Evolutionary conservation across 106 monocot species (phyloP), one percentile per base, ranked within the genome.

Genomic region (Dendrobium officinale): DNA sequence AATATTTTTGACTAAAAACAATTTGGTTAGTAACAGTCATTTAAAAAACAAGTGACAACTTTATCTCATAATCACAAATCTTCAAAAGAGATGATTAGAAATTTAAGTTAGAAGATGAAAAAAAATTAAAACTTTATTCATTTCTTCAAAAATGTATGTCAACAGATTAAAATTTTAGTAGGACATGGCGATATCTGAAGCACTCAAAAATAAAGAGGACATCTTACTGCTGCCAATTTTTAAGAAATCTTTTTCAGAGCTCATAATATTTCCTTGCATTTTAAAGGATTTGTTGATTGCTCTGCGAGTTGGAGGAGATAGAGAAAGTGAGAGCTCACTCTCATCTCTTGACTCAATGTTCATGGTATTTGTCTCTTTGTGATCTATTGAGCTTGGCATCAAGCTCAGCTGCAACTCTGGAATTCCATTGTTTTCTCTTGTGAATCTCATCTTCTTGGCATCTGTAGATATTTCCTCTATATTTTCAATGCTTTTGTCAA

Each of bases 401-500:
- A 74, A 43, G 44, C 74, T 74, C n/a, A 74, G 74, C 43, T 74
- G 74, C 74, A 74, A 44, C 2, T 74, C 74, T 44, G 43, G 74
- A 17, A 74, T 44, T 42, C 4, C 43, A 74, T 9, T 43, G 9
- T 9, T 74, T 8, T 74, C 74, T 44, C 74, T 74, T 19, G 74
- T 44, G 1, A 74, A 20, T 2, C 74, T 4, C 74, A 74, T 44
- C n/a, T 20, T 74, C 74, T 74, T 74, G 43, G 43, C 4, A n/a
- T 74, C 43, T 8, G 42, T n/a, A 20, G 43, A 31, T 44, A 11
- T 27, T 31, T 33, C 37, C 18, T 55, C 81, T 79, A 19, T 61
- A 19, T 8, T 61, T 61, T 61, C 61, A 8, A 61, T n/a, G 22
- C 8, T 22, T 20, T 61, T 20, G 9, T 73, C 81, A n/a, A 64